Percentiles rank a stretch among this genome's conserved stretches.
Conservation (phyloP, 2,329 filamentous ascomycete species). For the Trichoderma sp. region DNA sequence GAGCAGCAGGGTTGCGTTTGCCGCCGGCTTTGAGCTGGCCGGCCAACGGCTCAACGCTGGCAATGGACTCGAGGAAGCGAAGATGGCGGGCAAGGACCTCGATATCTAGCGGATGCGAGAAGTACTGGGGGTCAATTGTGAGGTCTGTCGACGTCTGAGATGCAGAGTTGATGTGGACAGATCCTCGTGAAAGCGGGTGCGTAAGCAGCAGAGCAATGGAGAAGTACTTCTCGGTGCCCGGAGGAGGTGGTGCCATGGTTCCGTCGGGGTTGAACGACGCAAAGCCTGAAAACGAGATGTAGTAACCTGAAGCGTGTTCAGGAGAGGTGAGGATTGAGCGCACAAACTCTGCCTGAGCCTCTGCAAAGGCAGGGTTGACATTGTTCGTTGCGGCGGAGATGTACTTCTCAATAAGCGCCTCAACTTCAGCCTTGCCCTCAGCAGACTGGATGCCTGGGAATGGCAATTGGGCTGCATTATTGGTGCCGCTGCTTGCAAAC, state of each 20-base stretch:
- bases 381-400: not conserved
- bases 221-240: conserved; percentile 47
- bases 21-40: conserved; percentile 39
- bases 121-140: conserved; percentile 54
- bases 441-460: conserved; percentile 2
- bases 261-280: conserved; percentile 28
- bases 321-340: conserved; percentile 7
- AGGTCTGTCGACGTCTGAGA: conserved; percentile 31
- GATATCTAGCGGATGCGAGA: conserved; percentile 54
- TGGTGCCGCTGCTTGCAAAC: conserved; percentile 16
- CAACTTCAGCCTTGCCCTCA: not conserved
- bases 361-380: not conserved
- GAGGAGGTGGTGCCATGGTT: conserved; percentile 22
- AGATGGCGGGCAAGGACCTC: conserved; percentile 47
- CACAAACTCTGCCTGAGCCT: conserved; percentile 16
- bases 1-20: conserved; percentile 28
- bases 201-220: conserved; percentile 55
- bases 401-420: conserved; percentile 11
- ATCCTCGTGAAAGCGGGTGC: conserved; percentile 59
- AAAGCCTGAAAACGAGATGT: conserved; percentile 15
- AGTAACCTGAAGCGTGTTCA: conserved; percentile 5
- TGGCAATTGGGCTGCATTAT: not conserved
- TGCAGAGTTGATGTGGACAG: conserved; percentile 50
- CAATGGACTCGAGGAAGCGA: conserved; percentile 39
- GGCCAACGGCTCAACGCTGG: conserved; percentile 39